Evolutionary conservation across 441 rosid species (phyloP).

Genomic region (Populus hybrid): DNA sequence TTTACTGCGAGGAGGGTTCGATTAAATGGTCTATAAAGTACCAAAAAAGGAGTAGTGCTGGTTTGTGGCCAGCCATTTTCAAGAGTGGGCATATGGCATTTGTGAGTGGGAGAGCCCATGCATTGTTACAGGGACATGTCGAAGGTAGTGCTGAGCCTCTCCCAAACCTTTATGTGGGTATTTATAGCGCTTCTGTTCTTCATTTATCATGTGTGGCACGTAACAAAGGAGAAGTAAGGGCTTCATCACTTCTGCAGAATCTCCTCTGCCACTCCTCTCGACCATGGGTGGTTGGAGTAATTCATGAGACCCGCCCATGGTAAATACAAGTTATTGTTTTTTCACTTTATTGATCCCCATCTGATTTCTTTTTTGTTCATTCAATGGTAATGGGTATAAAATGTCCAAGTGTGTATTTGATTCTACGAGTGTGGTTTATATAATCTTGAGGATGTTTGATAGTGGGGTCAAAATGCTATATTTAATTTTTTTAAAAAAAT

Average conservation of each 20-base stretch:
- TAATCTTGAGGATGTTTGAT: too few species aligned
- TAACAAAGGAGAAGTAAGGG: not conserved
- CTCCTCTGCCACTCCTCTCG: too few species aligned
- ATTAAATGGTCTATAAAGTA: not conserved
- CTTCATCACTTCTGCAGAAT: too few species aligned
- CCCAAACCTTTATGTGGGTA: not conserved
- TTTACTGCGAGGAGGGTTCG: not conserved
- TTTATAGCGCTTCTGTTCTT: not conserved
- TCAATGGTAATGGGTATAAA: too few species aligned
- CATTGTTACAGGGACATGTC: conserved; percentile 13
- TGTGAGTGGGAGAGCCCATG: conserved; percentile 2
- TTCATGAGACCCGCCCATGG: not conserved
- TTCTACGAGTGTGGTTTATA: too few species aligned
- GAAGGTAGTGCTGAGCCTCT: conserved; percentile 4
- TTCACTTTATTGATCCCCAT: too few species aligned
- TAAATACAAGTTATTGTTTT: too few species aligned
- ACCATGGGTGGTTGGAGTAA: not conserved
- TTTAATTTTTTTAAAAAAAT: too few species aligned
- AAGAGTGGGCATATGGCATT: conserved; percentile 5
- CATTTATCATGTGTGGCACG: too few species aligned
- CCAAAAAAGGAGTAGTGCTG: not conserved
- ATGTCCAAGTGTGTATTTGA: too few species aligned
- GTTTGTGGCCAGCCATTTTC: conserved; percentile 13
- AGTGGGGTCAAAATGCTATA: too few species aligned
- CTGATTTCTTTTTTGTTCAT: too few species aligned